Percentiles rank a stretch among this genome's conserved stretches.
Conservation (phyloP, 345 rosid species). For the Clausena lansium region DNA sequence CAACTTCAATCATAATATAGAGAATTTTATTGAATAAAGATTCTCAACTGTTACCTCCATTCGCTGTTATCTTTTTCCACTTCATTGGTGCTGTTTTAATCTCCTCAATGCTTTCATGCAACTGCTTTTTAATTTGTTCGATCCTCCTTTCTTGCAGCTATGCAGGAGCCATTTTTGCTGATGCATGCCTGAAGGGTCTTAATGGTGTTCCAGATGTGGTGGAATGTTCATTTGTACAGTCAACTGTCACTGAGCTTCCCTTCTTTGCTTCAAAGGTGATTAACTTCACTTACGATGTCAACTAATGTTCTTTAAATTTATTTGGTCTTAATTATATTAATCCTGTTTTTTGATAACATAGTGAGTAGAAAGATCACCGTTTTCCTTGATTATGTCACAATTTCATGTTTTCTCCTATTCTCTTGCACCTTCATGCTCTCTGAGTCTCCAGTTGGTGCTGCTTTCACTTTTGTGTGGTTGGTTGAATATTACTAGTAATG, state of each 20-base stretch:
- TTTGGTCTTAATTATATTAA: background rate
- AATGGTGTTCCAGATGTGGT: conserved; percentile 79
- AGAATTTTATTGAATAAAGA: no score
- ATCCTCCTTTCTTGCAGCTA: conserved; percentile 36
- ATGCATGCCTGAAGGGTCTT: conserved; percentile 82
- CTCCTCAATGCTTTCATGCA: background rate
- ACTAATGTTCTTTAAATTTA: background rate
- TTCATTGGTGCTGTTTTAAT: background rate
- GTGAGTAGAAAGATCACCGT: background rate
- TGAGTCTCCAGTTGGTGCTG: background rate
- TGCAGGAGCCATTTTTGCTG: conserved; percentile 88
- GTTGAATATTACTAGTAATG: background rate
- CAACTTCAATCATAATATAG: background rate
- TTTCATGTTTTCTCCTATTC: background rate
- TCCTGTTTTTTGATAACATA: background rate
- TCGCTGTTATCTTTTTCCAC: background rate
- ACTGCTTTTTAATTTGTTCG: background rate
- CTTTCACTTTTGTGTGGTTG: background rate
- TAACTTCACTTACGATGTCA: conserved; percentile 2
- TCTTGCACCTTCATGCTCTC: background rate
- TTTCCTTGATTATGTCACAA: background rate
- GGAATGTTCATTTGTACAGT: conserved; percentile 78
- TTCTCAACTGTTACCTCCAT: background rate
- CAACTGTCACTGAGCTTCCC: conserved; percentile 69
- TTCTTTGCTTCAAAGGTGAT: conserved; percentile 81